Conservation (phyloP, 352 stramenopile species). For the Phytophthora ohioensis region DNA sequence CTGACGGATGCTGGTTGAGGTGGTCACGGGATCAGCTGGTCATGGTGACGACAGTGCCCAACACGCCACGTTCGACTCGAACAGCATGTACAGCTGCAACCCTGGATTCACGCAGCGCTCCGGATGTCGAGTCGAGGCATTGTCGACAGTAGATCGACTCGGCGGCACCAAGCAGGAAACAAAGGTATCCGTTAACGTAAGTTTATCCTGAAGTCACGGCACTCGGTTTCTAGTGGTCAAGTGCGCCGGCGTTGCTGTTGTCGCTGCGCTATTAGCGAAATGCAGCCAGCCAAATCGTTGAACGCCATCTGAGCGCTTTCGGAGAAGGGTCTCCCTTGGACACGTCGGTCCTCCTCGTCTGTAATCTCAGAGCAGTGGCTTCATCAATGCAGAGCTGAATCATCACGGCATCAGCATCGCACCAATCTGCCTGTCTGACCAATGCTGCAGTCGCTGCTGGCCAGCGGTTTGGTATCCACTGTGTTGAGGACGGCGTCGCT, state of each 20-base stretch:
- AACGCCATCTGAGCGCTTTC: constrained; percentile 10
- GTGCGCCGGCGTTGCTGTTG: neutral
- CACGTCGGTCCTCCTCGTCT: constrained; percentile 9
- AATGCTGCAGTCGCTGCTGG: constrained; percentile 3
- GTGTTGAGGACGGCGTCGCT: neutral
- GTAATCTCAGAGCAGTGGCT: neutral
- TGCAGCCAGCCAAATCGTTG: constrained; percentile 13
- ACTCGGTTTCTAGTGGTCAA: neutral
- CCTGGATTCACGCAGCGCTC: neutral
- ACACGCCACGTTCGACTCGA: constrained; percentile 11
- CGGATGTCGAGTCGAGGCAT: neutral
- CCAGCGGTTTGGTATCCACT: constrained; percentile 9
- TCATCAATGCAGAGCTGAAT: constrained; percentile 6
- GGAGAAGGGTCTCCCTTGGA: constrained; percentile 3
- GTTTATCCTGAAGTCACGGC: neutral
- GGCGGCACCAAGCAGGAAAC: neutral
- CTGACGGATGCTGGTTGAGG: neutral
- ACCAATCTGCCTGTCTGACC: constrained; percentile 16
- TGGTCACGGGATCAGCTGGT: constrained; percentile 13
- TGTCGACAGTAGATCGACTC: neutral
- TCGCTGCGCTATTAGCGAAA: constrained; percentile 26
- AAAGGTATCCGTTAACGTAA: neutral
- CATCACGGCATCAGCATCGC: constrained; percentile 9
- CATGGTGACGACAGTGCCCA: constrained; percentile 20
- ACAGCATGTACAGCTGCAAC: constrained; percentile 5